Percentiles rank a stretch among this genome's conserved stretches.
These are phyloP conservation scores for Hymenoscyphus linearis DNA, from an alignment of 2,329 filamentous ascomycete species.

Conservation along the genomic window DNA sequence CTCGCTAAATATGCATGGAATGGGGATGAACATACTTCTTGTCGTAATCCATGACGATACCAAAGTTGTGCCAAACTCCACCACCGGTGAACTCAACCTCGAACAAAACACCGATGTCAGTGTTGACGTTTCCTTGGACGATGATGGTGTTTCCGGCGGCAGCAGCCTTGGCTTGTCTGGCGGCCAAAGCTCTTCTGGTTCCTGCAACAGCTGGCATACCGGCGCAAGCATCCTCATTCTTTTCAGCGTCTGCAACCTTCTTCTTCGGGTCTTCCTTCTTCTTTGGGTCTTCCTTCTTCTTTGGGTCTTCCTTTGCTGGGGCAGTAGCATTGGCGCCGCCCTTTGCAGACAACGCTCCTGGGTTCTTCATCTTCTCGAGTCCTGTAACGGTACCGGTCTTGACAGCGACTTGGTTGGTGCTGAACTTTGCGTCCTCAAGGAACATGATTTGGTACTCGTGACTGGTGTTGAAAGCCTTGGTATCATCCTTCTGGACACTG, in stretches of 20 bases:
- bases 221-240: not conserved
- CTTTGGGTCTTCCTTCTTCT: too few species aligned
- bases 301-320: too few species aligned
- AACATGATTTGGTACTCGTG: conserved; percentile 57
- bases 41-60: conserved; percentile 50
- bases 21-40: conserved; percentile 40
- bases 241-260: too few species aligned
- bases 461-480: conserved; percentile 44
- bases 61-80: conserved; percentile 56
- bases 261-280: too few species aligned
- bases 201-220: not conserved
- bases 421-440: conserved; percentile 42
- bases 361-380: not conserved
- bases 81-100: conserved; percentile 44
- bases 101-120: conserved; percentile 44
- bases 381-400: conserved; percentile 50
- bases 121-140: conserved; percentile 44
- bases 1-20: not conserved
- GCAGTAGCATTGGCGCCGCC: too few species aligned
- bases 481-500: conserved; percentile 47
- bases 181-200: not conserved
- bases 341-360: not conserved
- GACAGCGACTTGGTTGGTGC: conserved; percentile 48
- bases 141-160: conserved; percentile 39
- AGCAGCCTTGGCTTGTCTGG: conserved; percentile 25